Conservation (phyloP, 352 stramenopile genomes). For the Pythium pectinolyticum region DNA sequence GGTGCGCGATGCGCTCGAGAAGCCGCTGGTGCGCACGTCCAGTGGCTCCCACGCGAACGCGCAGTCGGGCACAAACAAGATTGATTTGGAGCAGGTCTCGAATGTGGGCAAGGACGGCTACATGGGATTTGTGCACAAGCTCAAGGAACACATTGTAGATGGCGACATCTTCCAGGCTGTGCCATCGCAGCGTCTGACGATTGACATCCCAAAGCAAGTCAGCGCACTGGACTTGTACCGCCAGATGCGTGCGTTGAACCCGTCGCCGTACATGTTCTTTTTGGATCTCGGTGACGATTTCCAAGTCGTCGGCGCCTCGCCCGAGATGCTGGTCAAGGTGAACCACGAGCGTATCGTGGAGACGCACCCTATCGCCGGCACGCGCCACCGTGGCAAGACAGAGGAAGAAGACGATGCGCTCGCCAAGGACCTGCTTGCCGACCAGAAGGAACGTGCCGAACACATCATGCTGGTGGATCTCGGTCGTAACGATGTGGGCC, state of each 20-base stretch:
- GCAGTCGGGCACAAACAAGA: constrained; percentile 30
- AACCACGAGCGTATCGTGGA: constrained; percentile 81
- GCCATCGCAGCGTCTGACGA: constrained; percentile 74
- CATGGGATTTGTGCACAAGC: constrained; percentile 84
- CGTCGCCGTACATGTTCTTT: constrained; percentile 91
- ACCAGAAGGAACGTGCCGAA: constrained; percentile 90
- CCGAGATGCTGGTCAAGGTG: constrained; percentile 90
- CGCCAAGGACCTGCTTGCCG: constrained; percentile 70
- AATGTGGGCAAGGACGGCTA: constrained; percentile 85
- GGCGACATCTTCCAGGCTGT: constrained; percentile 91
- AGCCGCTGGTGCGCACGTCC: constrained; percentile 52
- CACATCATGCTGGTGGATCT: constrained; percentile 93
- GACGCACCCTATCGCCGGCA: constrained; percentile 90
- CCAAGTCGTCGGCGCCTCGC: constrained; percentile 84
- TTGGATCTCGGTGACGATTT: constrained; percentile 84
- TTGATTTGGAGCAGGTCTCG: constrained; percentile 74
- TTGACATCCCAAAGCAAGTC: constrained; percentile 68
- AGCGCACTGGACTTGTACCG: constrained; percentile 83
- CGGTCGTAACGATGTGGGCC: constrained; percentile 88
- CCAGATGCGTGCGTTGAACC: constrained; percentile 88
- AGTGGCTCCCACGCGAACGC: constrained; percentile 60
- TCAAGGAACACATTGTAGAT: constrained; percentile 89
- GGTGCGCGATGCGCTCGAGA: constrained; percentile 61
- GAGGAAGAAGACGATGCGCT: constrained; percentile 86
- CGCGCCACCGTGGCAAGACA: constrained; percentile 77